These are phyloP conservation scores for Lanzia echinophila DNA, from an alignment of 2,329 filamentous ascomycete genomes.

Conservation along the genomic window DNA sequence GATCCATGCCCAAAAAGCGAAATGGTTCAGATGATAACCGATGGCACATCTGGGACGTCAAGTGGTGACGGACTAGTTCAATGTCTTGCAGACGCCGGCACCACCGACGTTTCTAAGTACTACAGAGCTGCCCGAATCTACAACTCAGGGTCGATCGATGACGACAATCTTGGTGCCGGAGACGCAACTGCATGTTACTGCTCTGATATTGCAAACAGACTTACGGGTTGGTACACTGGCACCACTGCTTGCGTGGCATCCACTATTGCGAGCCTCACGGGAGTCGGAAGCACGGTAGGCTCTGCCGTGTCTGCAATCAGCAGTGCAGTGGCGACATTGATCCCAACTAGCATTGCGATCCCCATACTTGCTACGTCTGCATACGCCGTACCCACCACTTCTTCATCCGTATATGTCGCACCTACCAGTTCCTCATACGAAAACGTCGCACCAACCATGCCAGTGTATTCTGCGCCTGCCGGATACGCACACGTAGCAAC, in stretches of 20 bases:
- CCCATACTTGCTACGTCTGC: too few relatives aligned
- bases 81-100: constrained; percentile 17
- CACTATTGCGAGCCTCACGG: too few relatives aligned
- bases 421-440: too few relatives aligned
- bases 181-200: constrained; percentile 22
- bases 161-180: constrained; percentile 29
- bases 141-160: constrained; percentile 35
- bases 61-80: constrained; percentile 25
- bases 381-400: too few relatives aligned
- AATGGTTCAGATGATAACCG: constrained; percentile 28
- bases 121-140: constrained; percentile 35
- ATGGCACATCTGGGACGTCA: constrained; percentile 26
- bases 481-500: too few relatives aligned
- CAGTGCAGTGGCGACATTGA: too few relatives aligned
- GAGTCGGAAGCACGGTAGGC: too few relatives aligned
- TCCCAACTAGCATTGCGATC: too few relatives aligned
- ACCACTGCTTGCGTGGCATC: constrained; percentile 13
- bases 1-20: constrained; percentile 12
- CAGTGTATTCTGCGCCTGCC: too few relatives aligned
- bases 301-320: too few relatives aligned
- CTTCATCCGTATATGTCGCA: too few relatives aligned
- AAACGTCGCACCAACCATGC: too few relatives aligned
- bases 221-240: constrained; percentile 13
- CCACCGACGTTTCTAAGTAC: constrained; percentile 25
- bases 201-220: constrained; percentile 23